Evolutionary conservation across 2,329 filamentous ascomycete genomes (phyloP).

Genomic region (Pseudovirgaria hyperparasitica): DNA sequence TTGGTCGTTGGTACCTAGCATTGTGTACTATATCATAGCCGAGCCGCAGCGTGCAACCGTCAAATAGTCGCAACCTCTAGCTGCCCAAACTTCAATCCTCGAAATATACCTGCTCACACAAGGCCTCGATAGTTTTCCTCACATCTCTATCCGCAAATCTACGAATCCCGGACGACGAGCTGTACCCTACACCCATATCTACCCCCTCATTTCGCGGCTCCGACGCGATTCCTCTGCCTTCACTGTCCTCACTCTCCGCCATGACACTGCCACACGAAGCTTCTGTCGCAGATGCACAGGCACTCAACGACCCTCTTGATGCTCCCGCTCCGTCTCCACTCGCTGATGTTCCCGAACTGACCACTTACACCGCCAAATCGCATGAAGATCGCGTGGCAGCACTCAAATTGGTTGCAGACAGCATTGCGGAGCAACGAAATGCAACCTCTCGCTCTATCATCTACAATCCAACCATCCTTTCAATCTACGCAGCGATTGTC

Average conservation of each 20-base stretch:
- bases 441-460: slow-evolving; percentile 47
- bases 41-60: no score
- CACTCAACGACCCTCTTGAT: slow-evolving; percentile 26
- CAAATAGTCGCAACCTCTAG: no score
- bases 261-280: slow-evolving; percentile 15
- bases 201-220: slow-evolving; percentile 41
- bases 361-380: slow-evolving; percentile 39
- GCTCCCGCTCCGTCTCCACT: slow-evolving; percentile 15
- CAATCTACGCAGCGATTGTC: slow-evolving; percentile 25
- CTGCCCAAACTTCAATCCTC: no score
- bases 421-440: slow-evolving; percentile 70
- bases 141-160: slow-evolving; percentile 71
- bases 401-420: slow-evolving; percentile 65
- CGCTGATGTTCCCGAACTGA: slow-evolving; percentile 44
- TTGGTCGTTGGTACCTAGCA: no score
- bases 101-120: slow-evolving; percentile 3
- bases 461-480: slow-evolving; percentile 23
- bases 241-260: slow-evolving; percentile 30
- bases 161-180: slow-evolving; percentile 43
- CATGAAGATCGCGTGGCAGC: slow-evolving; percentile 52
- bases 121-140: slow-evolving; percentile 55
- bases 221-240: slow-evolving; percentile 39
- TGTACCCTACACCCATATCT: slow-evolving; percentile 46
- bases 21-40: no score
- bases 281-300: slow-evolving; percentile 20